phyloP scores from a whole-genome alignment of 352 stramenopile genomes.

The Halophytophthora batemanensis region DNA sequence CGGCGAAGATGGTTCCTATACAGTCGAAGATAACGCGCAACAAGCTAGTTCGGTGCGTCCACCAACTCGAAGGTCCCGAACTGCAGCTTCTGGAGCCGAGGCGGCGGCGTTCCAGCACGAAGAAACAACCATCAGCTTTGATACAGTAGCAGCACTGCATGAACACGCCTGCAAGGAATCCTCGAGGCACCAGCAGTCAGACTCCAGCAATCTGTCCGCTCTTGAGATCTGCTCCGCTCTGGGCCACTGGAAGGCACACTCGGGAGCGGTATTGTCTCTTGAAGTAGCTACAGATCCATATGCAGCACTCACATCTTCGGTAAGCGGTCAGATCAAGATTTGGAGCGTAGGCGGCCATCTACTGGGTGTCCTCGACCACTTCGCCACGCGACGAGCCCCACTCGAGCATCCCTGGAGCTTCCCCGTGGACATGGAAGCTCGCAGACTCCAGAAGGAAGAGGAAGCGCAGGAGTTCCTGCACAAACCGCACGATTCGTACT shows the following conservation, averaged over 20 bases:
- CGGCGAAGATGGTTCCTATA: constrained; percentile 3
- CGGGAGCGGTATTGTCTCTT: constrained; percentile 33
- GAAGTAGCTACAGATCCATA: constrained; percentile 31
- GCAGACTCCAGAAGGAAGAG: constrained; percentile 27
- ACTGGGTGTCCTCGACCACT: constrained; percentile 59
- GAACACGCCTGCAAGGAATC: constrained; percentile 26
- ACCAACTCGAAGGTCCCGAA: constrained; percentile 1
- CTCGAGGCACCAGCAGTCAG: not conserved
- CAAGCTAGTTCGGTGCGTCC: not conserved
- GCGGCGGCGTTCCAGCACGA: constrained; percentile 42
- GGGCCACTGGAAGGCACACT: constrained; percentile 44
- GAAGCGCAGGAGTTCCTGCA: constrained; percentile 44
- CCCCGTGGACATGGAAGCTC: constrained; percentile 47
- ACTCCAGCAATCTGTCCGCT: not conserved
- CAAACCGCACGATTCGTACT: constrained; percentile 16
- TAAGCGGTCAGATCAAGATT: constrained; percentile 54
- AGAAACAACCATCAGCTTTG: constrained; percentile 52
- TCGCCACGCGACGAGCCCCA: constrained; percentile 52
- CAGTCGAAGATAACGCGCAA: constrained; percentile 8
- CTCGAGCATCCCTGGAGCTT: constrained; percentile 50
- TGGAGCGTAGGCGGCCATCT: constrained; percentile 44
- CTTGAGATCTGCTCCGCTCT: constrained; percentile 8
- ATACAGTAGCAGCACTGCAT: constrained; percentile 48
- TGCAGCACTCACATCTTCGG: constrained; percentile 47
- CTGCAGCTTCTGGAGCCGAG: constrained; percentile 10